phyloP scores from a whole-genome alignment of 257 asterid species.

The Cynanchum wilfordii region DNA sequence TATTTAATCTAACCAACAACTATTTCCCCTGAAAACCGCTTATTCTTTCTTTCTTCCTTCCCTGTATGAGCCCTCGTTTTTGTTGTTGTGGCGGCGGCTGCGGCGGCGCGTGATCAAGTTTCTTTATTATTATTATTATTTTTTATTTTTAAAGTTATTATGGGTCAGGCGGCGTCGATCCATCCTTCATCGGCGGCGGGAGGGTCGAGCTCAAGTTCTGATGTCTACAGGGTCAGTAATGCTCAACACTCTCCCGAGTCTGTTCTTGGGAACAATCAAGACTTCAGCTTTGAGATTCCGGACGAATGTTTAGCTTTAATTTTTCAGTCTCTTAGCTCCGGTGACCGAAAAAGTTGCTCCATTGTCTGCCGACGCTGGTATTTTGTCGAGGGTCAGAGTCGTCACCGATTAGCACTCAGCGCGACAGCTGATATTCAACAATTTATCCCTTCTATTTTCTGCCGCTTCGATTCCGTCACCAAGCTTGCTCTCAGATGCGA shows the following conservation, averaged over 20 bases:
- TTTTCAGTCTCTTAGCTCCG: slow-evolving; percentile 67
- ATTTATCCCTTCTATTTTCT: slow-evolving; percentile 40
- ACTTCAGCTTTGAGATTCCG: slow-evolving; percentile 54
- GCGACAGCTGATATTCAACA: slow-evolving; percentile 38
- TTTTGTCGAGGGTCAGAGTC: slow-evolving; percentile 70
- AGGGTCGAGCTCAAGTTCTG: slow-evolving; percentile 18
- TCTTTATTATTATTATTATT: neutral
- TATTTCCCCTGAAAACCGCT: neutral
- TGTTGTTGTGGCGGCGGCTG: too few species aligned
- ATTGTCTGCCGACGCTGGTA: slow-evolving; percentile 69
- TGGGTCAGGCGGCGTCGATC: slow-evolving; percentile 35
- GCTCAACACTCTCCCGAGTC: slow-evolving; percentile 6
- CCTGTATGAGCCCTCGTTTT: too few species aligned
- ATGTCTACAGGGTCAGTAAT: slow-evolving; percentile 10
- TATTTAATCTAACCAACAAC: neutral
- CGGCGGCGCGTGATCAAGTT: slow-evolving; percentile 12
- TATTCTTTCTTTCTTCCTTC: too few species aligned
- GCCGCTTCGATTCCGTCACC: slow-evolving; percentile 64
- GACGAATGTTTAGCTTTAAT: slow-evolving; percentile 71
- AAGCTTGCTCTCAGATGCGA: slow-evolving; percentile 77
- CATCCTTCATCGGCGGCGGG: slow-evolving; percentile 21
- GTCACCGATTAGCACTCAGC: slow-evolving; percentile 57
- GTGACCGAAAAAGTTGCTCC: slow-evolving; percentile 61
- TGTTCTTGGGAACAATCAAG: slow-evolving; percentile 20
- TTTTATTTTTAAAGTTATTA: neutral